Percentiles rank a stretch among this genome's conserved stretches.
Conservation (phyloP, 2,329 filamentous ascomycete species). For the Penicillium olsonii region DNA sequence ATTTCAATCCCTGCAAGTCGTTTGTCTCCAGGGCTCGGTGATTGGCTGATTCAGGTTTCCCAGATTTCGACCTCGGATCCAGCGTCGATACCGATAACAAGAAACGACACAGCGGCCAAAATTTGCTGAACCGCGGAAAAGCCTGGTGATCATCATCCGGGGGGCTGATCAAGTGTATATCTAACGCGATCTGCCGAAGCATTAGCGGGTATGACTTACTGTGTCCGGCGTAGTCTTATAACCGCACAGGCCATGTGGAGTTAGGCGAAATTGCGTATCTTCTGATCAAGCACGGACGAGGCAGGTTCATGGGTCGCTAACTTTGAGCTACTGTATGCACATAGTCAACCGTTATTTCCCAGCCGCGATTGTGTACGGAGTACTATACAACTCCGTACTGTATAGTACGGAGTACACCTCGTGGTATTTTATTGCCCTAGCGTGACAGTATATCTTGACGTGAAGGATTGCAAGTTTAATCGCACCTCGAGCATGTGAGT, state of each 20-base stretch:
- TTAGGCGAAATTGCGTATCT: conserved; percentile 11
- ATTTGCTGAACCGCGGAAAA: neutral
- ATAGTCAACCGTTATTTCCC: neutral
- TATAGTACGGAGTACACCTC: no score
- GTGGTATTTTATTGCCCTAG: no score
- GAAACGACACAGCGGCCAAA: neutral
- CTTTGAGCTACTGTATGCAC: conserved; percentile 1
- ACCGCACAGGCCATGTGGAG: conserved; percentile 22
- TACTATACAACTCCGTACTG: no score
- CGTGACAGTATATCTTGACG: no score
- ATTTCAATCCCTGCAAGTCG: conserved; percentile 17
- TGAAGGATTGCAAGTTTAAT: no score
- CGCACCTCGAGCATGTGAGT: no score
- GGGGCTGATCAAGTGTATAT: conserved; percentile 8
- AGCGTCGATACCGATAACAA: neutral
- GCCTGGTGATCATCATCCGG: conserved; percentile 14
- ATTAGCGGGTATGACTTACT: conserved; percentile 26
- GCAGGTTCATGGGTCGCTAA: conserved; percentile 9
- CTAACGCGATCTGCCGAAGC: conserved; percentile 25
- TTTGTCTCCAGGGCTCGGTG: neutral
- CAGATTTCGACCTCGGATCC: conserved; percentile 2
- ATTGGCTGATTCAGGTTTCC: neutral
- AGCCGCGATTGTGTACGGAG: neutral
- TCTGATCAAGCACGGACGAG: conserved; percentile 19
- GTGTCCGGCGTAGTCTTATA: conserved; percentile 20